These are phyloP conservation scores for Pseudogymnoascus verrucosus DNA, from an alignment of 2,329 filamentous ascomycete genomes.

Conservation along the genomic window DNA sequence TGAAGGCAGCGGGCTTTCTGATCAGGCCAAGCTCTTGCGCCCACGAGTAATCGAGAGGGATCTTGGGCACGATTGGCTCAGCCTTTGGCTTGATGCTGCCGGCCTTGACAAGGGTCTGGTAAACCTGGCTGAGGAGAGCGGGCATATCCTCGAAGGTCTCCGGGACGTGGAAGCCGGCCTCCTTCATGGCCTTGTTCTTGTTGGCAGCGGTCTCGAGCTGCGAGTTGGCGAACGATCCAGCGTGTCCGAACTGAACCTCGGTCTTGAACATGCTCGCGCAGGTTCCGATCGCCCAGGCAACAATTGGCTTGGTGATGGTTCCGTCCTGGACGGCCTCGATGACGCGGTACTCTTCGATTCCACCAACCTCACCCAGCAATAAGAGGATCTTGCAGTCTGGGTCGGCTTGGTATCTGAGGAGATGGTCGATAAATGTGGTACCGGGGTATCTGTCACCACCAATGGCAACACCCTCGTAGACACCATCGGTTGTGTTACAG, in stretches of 20 bases:
- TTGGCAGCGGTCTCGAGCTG: constrained; percentile 92
- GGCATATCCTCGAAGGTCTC: constrained; percentile 97
- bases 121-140: constrained; percentile 65
- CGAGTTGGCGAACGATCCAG: constrained; percentile 97
- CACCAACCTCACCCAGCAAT: constrained; percentile 94
- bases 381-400: constrained; percentile 96
- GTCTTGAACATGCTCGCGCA: constrained; percentile 99
- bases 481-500: constrained; percentile 90
- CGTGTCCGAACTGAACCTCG: constrained; percentile 98
- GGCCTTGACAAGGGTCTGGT: constrained; percentile 77
- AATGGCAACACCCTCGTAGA: constrained; percentile 98
- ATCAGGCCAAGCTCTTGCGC: constrained; percentile 98
- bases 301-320: constrained; percentile 93
- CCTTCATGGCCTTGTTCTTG: constrained; percentile 97
- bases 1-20: constrained; percentile 99
- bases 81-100: constrained; percentile 78
- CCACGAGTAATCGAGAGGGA: constrained; percentile 99
- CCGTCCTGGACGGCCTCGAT: constrained; percentile 96
- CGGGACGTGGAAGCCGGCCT: constrained; percentile 89
- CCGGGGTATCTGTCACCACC: constrained; percentile 98
- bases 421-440: constrained; percentile 98
- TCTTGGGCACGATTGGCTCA: constrained; percentile 95
- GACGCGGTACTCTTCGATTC: constrained; percentile 99
- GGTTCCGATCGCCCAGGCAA: constrained; percentile 98
- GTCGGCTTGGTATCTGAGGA: constrained; percentile 92